Evolutionary conservation across 495 filamentous ascomycete species (phyloP).

Genomic region (Trichoderma erinaceum): DNA sequence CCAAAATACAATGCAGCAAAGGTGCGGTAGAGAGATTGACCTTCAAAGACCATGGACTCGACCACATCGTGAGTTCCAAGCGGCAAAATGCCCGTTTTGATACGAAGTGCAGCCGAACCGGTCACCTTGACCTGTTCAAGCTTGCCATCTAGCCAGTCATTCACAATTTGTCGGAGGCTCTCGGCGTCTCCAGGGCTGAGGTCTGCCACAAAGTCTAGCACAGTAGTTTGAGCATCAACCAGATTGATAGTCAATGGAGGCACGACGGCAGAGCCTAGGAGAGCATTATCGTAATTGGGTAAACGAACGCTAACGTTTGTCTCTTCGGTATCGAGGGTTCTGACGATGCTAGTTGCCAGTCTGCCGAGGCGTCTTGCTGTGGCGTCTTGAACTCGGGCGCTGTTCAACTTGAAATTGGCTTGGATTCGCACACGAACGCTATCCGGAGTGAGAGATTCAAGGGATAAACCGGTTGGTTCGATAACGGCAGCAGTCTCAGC

Average conservation of each 20-base stretch:
- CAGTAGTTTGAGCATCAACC: constrained; percentile 66
- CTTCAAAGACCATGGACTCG: constrained; percentile 69
- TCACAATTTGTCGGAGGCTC: constrained; percentile 70
- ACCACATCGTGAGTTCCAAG: constrained; percentile 67
- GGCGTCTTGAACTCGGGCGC: constrained; percentile 59
- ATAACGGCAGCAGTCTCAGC: constrained; percentile 74
- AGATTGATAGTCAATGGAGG: constrained; percentile 70
- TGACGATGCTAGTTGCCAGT: constrained; percentile 75
- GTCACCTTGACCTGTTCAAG: constrained; percentile 60
- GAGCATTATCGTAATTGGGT: constrained; percentile 71
- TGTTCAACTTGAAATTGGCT: constrained; percentile 75
- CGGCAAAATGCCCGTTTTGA: constrained; percentile 71
- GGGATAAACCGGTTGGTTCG: constrained; percentile 70
- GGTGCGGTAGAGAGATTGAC: constrained; percentile 60
- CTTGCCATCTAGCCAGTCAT: constrained; percentile 79
- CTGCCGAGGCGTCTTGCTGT: constrained; percentile 67
- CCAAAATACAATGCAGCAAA: constrained; percentile 48
- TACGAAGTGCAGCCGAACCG: constrained; percentile 59
- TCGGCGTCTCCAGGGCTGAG: constrained; percentile 69
- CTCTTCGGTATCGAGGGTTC: constrained; percentile 59
- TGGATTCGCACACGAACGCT: constrained; percentile 74
- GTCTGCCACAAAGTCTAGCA: constrained; percentile 71
- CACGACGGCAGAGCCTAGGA: constrained; percentile 69
- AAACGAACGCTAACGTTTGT: constrained; percentile 71
- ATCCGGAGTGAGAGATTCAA: constrained; percentile 70